Evolutionary conservation across 164 flowering plant species (phyloP).

Genomic region (Pachysandra terminalis): DNA sequence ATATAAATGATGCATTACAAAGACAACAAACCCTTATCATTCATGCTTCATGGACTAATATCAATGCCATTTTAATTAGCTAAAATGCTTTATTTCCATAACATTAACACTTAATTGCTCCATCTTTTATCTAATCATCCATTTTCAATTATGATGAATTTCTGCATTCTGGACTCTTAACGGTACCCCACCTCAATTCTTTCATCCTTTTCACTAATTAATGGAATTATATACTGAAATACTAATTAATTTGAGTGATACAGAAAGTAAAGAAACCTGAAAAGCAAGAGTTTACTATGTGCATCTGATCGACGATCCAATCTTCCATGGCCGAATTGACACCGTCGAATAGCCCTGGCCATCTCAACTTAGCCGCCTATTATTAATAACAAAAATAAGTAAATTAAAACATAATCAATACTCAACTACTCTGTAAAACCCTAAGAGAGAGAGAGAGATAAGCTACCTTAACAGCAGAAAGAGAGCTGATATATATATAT

Average conservation of each 20-base stretch:
- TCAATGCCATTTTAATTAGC: background rate
- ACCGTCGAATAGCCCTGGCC: conserved; percentile 70
- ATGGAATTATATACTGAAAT: too few relatives aligned
- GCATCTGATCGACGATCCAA: conserved; percentile 95
- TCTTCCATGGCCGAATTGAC: conserved; percentile 62
- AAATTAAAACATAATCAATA: background rate
- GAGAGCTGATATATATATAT: too few relatives aligned
- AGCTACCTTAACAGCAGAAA: conserved; percentile 84
- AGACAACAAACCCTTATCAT: background rate
- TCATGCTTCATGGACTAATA: background rate
- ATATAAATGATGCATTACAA: too few relatives aligned
- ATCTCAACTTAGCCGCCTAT: conserved; percentile 91
- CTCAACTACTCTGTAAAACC: background rate
- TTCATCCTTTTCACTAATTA: too few relatives aligned
- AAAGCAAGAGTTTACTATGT: conserved; percentile 38
- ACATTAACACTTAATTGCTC: too few relatives aligned
- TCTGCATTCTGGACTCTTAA: too few relatives aligned
- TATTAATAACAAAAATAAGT: background rate
- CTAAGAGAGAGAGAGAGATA: conserved; percentile 8
- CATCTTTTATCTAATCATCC: too few relatives aligned
- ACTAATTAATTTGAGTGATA: background rate
- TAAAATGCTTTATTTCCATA: too few relatives aligned
- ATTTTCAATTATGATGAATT: too few relatives aligned
- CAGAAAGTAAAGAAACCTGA: too few relatives aligned
- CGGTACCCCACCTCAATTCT: too few relatives aligned